Base-by-base conservation (phyloP, 805 yeast species). In the Candida suzukii region DNA sequence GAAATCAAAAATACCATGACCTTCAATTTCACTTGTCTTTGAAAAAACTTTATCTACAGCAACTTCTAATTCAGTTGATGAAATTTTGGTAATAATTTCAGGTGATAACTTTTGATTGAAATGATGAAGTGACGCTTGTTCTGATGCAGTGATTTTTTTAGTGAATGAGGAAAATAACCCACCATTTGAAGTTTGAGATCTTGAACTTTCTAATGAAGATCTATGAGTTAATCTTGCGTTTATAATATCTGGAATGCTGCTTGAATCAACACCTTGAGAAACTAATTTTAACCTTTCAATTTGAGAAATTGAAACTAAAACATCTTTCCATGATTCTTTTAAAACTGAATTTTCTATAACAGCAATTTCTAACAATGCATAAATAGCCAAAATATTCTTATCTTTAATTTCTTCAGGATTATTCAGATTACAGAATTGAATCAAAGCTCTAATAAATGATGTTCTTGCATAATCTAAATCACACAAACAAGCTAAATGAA, bases 281-380 rank as follows among this genome's bases (percentile, higher is more conserved):
- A 90, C 79, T 39, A 93, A 67, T 60, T 88, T 96, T 43, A 88
- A 67, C 57, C 98, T 74, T 60, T 95, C 99, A 37, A 93, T 76
- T 62, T 91, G 97, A 2, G 97, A 88, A 39, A 90, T 79, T 2
- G 88, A 78, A 2, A 83, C 73, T 49, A 93, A 70, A 21, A 93
- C 72, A 50, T 84, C 91, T 46, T 73, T 77, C 99, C 99, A 93
- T 1, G 96, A 81, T 4, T 71, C 70, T 39, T 74, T 74, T 49
- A 93, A 67, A 44, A 67, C 67, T 45, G 86, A 74, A n/a, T 96
- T 96, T 52, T 88, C 95, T 10, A 74, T 59, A 16, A 84, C 75
- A 0, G 96, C 90, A 42, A 87, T 69, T 34, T 83, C 88, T 43
- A 93, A 65, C 55, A 93, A 63, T 7, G 83, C 71, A 42, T 79